Base-by-base conservation (phyloP, 805 yeast species). In the Saturnispora sanitii region DNA sequence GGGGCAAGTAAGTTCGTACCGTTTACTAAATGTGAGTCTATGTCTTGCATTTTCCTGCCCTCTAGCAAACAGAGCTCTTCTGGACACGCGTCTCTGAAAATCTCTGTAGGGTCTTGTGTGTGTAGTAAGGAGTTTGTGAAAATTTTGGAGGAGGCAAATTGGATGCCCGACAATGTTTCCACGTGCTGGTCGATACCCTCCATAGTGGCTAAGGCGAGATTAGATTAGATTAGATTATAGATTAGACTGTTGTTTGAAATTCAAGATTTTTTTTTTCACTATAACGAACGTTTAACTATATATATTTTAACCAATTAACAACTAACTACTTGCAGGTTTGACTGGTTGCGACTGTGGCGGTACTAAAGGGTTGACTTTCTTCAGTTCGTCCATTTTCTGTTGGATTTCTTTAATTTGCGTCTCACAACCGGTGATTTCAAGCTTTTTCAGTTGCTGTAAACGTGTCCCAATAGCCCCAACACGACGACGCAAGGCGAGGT, bases 401-500 rank as follows among this genome's bases (percentile, higher is more conserved):
- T 41, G 45, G 15, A 53, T 42, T 13, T 41, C 45, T 19, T 40
- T 42, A 15, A 54, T 45, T 12, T 53, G 37, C 2, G 32, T 40
- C 25, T 52, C 57, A 22, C 53, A 47, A n/a, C 53, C 55, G 17
- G 45, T 40, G 16, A 55, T 30, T 65, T 66, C 64, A 37, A 56
- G 52, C 5, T 53, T 53, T 38, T 58, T 44, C 18, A 64, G 44
- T 5, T 50, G 48, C 12, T 54, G 49, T 43, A 62, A 67, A 51
- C 76, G 66, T 27, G 59, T 61, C 18, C 64, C 73, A 53, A 79
- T 60, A 4, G 73, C 61, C 32, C 54, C 50, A 27, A 74, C 53
- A 54, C 96, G 79, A 67, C 92, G 77, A 61, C 90, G 74, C 40
- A 90, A 67, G 1, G 96, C 96, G 62, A 83, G 90, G 57, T 90